phyloP scores from a whole-genome alignment of 306 rosid species.

The Lathyrus tuberosus region DNA sequence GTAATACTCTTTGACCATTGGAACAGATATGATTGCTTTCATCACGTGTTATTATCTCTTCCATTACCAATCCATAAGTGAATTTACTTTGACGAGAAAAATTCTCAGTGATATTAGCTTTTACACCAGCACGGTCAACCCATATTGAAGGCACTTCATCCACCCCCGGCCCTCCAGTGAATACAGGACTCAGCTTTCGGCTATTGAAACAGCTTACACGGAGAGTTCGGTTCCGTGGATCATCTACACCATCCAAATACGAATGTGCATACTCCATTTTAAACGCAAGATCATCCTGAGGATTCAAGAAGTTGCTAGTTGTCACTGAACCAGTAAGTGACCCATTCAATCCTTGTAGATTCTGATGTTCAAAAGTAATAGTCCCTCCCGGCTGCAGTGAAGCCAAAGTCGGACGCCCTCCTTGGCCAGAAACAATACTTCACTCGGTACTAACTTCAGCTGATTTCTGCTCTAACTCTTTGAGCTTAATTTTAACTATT shows the following conservation, averaged over 20 bases:
- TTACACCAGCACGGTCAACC: slow-evolving; percentile 99
- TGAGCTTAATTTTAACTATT: slow-evolving; percentile 92
- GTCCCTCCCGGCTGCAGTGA: slow-evolving; percentile 98
- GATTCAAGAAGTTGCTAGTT: slow-evolving; percentile 84
- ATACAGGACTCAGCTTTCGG: slow-evolving; percentile 95
- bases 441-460: slow-evolving; percentile 98
- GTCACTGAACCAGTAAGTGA: slow-evolving; percentile 82
- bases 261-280: slow-evolving; percentile 95
- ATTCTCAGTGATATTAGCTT: slow-evolving; percentile 96
- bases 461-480: slow-evolving; percentile 92
- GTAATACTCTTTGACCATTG: slow-evolving; percentile 82
- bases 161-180: slow-evolving; percentile 96
- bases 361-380: slow-evolving; percentile 85
- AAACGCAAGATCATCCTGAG: slow-evolving; percentile 98
- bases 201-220: slow-evolving; percentile 94
- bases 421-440: slow-evolving; percentile 98
- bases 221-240: slow-evolving; percentile 75
- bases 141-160: slow-evolving; percentile 99
- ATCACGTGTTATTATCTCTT: slow-evolving; percentile 92
- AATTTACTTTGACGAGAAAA: slow-evolving; percentile 96
- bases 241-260: slow-evolving; percentile 81
- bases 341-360: slow-evolving; percentile 82
- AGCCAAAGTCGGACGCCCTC: slow-evolving; percentile 96
- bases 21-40: slow-evolving; percentile 89
- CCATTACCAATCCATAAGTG: slow-evolving; percentile 95